Evolutionary conservation across 2,329 filamentous ascomycete species (phyloP), one percentile per base, ranked within the genome.

Genomic region (Fragosphaeria purpurea): DNA sequence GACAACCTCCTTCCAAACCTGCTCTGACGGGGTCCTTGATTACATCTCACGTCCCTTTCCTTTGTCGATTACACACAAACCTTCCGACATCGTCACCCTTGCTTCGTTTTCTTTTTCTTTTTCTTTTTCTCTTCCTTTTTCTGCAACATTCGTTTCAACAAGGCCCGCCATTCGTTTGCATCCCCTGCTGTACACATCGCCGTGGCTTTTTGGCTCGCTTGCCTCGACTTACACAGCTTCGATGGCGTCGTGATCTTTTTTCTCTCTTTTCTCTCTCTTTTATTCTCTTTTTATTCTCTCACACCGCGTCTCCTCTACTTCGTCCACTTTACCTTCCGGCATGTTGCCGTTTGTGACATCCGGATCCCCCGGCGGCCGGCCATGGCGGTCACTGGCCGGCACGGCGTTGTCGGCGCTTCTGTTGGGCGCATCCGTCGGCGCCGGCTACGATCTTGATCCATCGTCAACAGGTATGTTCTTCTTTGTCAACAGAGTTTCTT

Each of bases 401-500:
- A 22, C 41, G 41, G 44, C 44, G 3, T 12, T 44, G 35, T 48
- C 42, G 5, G 5, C 41, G 1, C 30, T 51, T 13, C 39, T 53
- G 30, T 31, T 50, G 12, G 48, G 46, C 22, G 10, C 41, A 5
- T 8, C 42, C 12, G 43, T 38, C 6, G 50, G 37, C 5, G 43
- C 44, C 12, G 51, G 40, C 35, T 57, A 57, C 35, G 3, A 51
- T 9, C 50, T 57, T 7, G 55, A 57, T n/a, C 45, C 48, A 1
- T 41, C 49, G 8, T 53, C 51, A 6, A 6, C 45, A 44, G 43
- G 55, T 52, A n/a, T 1, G 52, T 22, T 22, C 22, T 22, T 22
- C 3, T 22, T 22, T 22, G n/a, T 22, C 22, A 22, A 22, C 22
- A 22, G 22, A 22, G 22, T 22, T 41, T 45, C 8, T 35, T 33